A percentile compares a stretch with the other conserved stretches of the same genome.
Evolutionary conservation across 306 rosid genomes (phyloP).

Genomic region (Prunus davidiana): DNA sequence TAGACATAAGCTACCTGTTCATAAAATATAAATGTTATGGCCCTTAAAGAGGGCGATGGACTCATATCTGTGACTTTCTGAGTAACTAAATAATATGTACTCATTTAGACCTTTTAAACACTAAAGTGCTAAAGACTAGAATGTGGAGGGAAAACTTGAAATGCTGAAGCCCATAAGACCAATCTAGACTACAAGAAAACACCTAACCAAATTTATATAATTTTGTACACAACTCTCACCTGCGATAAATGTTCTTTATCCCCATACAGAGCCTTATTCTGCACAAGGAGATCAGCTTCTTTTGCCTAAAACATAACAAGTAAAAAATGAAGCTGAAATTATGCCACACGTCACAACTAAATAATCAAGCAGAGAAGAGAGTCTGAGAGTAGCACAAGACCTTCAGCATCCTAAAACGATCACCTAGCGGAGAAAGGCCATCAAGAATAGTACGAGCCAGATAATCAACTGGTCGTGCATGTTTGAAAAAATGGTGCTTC

Average conservation of each 20-base stretch:
- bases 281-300: constrained; percentile 87
- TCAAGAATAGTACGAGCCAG: constrained; percentile 68
- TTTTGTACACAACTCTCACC: constrained; percentile 38
- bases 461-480: constrained; percentile 63
- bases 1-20: background rate
- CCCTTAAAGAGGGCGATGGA: background rate
- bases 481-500: constrained; percentile 84
- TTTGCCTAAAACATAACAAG: constrained; percentile 52
- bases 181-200: background rate
- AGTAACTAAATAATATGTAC: background rate
- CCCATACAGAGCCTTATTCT: constrained; percentile 80
- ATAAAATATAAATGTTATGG: background rate
- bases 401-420: constrained; percentile 82
- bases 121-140: background rate
- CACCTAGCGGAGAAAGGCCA: constrained; percentile 83
- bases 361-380: constrained; percentile 16
- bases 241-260: constrained; percentile 88
- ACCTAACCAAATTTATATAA: background rate
- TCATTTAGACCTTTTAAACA: background rate
- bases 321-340: constrained; percentile 16
- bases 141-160: background rate
- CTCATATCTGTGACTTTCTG: background rate
- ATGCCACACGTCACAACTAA: constrained; percentile 4
- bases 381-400: constrained; percentile 39
- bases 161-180: background rate